Evolutionary conservation across 169 alveolate species (phyloP), one percentile per base, ranked within the genome.

Genomic region (Amoebophrya sp.): DNA sequence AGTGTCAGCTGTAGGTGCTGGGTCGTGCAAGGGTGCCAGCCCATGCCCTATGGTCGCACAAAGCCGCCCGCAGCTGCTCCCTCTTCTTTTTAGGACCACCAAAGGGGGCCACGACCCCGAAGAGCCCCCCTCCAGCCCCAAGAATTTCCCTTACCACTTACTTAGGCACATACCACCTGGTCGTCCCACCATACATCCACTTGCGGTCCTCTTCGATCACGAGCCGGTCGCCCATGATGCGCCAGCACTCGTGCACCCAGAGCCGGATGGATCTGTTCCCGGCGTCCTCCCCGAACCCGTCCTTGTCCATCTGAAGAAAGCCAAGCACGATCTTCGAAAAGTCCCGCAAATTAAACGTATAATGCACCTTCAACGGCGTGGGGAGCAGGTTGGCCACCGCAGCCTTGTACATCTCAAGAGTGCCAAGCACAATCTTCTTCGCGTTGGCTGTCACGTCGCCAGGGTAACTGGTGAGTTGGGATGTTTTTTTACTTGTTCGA

Each of bases 181-280:
- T n/a, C n/a, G n/a, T n/a, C n/a, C n/a, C n/a, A n/a, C n/a, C n/a
- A n/a, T n/a, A n/a, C 97, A 95, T 96, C 95, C 96, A 94, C 48
- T 94, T 78, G 88, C 98, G 94, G 94, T 97, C 99, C 58, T 95
- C 96, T 78, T 96, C 98, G 93, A 96, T 96, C 40, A 96, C 95
- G n/a, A 97, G 95, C 38, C 99, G 94, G 92, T 97, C 99, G 13
- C 98, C 98, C 88, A 97, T 96, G 20, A 97, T 98, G 90, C 99
- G 95, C 88, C 95, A 93, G 92, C 94, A 94, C 94, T 97, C 99
- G 93, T 97, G 97, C 67, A 96, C 96, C 98, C 98, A 97, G n/a
- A 97, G 95, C 78, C 98, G 95, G 42, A 95, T 93, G 41, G 94
- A 92, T 4, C 94, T 58, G 45, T 89, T 67, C 38, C 43, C 58